These are phyloP conservation scores for Danielia reshetovae DNA, from an alignment of 805 yeast genomes.

Conservation along the genomic window DNA sequence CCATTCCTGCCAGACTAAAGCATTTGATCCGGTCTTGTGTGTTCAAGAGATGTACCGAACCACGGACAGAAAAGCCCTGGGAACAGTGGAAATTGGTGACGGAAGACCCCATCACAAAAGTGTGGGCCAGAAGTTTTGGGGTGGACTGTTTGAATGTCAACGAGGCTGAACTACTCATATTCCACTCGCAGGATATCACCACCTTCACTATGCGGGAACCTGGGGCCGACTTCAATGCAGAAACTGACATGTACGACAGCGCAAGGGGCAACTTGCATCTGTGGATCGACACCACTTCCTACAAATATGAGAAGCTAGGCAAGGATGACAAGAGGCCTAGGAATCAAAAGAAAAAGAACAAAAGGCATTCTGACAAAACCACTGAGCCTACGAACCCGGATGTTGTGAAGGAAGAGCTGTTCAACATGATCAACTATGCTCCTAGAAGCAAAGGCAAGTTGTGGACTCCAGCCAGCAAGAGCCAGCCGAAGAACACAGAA, in stretches of 20 bases:
- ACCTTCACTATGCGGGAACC: slow-evolving; percentile 23
- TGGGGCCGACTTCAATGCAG: slow-evolving; percentile 20
- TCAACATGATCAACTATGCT: slow-evolving; percentile 14
- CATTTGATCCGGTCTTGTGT: slow-evolving; percentile 54
- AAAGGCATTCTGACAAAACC: slow-evolving; percentile 1
- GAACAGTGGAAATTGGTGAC: slow-evolving; percentile 56
- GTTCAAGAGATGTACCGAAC: slow-evolving; percentile 46
- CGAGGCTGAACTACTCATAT: slow-evolving; percentile 45
- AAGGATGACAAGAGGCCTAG: background rate
- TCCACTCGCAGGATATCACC: slow-evolving; percentile 34
- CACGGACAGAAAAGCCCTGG: slow-evolving; percentile 19
- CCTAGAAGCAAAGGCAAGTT: slow-evolving; percentile 6
- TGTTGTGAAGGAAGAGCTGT: slow-evolving; percentile 11
- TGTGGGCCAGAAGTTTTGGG: slow-evolving; percentile 55
- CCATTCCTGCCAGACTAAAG: slow-evolving; percentile 3
- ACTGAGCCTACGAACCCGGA: slow-evolving; percentile 3
- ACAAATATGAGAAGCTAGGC: slow-evolving; percentile 8
- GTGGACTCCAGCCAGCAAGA: slow-evolving; percentile 1
- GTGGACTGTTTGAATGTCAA: slow-evolving; percentile 48
- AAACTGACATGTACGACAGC: slow-evolving; percentile 9
- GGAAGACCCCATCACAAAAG: slow-evolving; percentile 52
- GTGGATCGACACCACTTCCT: slow-evolving; percentile 13
- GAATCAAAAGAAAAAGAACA: background rate
- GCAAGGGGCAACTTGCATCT: slow-evolving; percentile 10
- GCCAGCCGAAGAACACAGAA: no score